Percentiles rank a stretch among this genome's conserved stretches.
Conservation (phyloP, 306 rosid genomes). For the Fagus sylvatica region DNA sequence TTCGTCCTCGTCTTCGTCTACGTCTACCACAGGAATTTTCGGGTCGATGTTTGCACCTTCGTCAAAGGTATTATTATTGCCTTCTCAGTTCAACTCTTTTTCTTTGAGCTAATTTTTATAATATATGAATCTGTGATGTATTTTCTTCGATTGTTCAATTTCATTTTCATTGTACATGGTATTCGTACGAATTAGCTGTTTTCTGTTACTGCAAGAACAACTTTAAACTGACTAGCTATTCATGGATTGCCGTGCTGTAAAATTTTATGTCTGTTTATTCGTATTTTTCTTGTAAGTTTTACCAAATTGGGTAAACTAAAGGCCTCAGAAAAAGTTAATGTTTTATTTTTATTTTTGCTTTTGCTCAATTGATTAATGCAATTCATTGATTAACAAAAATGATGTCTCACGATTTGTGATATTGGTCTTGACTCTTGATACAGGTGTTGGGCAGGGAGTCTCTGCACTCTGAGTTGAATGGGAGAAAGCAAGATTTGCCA, state of each 20-base stretch:
- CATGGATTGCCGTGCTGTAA: background rate
- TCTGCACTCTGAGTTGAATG: conserved; percentile 43
- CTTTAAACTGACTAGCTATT: background rate
- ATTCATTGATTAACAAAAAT: background rate
- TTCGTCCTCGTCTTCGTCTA: conserved; percentile 42
- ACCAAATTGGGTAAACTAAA: background rate
- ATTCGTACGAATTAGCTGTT: background rate
- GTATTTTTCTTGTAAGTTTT: background rate
- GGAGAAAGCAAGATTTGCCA: conserved; percentile 31
- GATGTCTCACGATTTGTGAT: conserved; percentile 17
- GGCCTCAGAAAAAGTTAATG: too few species aligned
- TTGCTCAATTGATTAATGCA: background rate
- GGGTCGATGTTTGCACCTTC: conserved; percentile 56
- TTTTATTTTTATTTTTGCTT: background rate
- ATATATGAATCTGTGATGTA: background rate
- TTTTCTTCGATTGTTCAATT: conserved; percentile 17
- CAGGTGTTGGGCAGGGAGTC: conserved; percentile 71
- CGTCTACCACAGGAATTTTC: conserved; percentile 49
- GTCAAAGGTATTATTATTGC: conserved; percentile 58
- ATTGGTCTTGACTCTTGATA: conserved; percentile 20
- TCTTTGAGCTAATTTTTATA: background rate
- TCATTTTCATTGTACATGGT: background rate
- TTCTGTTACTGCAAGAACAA: background rate
- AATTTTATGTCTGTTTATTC: background rate
- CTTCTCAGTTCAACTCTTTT: background rate